Base-by-base conservation (phyloP, 2,329 filamentous ascomycete genomes). In the Colletotrichum simmondsii region DNA sequence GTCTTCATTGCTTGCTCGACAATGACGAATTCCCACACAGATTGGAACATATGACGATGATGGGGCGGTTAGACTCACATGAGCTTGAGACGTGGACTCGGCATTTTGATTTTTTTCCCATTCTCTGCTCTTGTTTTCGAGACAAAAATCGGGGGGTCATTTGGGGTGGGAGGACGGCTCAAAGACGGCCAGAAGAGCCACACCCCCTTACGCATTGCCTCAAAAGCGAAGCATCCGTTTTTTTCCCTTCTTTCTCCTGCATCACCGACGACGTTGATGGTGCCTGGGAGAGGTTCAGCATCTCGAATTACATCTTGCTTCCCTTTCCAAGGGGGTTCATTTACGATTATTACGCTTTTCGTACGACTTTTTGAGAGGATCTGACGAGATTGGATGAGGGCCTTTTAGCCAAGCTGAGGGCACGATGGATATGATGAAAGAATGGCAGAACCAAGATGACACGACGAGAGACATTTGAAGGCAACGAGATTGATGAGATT, bases 21-120 rank as follows among this genome's bases (percentile, higher is more conserved):
- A 19, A 35, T 5, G 26, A 49, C 24, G n/a, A 32, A n/a, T 26
- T 30, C 12, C 28, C 42, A 65, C 56, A 70, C 65, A 73, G 68
- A 73, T 73, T 72, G 71, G 68, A 66, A 58, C 37, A 64, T 71
- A 63, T 53, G 52, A 73, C n/a, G 58, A 71, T 49, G 59, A 54
- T 14, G 62, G 57, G 71, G 62, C 28, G 68, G 71, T 57, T 73
- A 73, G 71, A 73, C 52, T 73, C 52, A 65, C 35, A 19, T 28
- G 53, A 56, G 22, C 54, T 71, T 58, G 28, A 57, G 68, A 56
- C 24, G 61, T 26, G 32, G 16, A 37, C 53, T 35, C 28, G 28
- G 11, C 42, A 53, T 62, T 49, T 16, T 53, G 16, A 19, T 46
- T 14, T 42, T 35, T n/a, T 62, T 10, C 30, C 22, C 12, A 35